Base-by-base conservation (phyloP, 176 grass and related monocot species). In the Echinochloa phyllopogon region DNA sequence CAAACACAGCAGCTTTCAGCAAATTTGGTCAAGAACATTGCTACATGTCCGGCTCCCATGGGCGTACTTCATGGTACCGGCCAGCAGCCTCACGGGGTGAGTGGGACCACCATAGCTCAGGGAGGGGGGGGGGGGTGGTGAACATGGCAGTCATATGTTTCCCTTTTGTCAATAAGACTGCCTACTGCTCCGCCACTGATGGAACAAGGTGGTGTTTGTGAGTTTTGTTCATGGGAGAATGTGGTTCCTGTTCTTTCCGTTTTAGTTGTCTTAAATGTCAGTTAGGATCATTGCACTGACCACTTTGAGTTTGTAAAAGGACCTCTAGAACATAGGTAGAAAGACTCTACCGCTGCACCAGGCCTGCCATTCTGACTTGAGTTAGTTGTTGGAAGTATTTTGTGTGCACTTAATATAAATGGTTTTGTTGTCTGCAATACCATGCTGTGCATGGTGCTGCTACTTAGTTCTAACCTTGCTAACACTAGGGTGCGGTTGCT, bases 201-300 rank as follows among this genome's bases (percentile, higher is more conserved):
- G 36, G 5, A 76, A 23, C n/a, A 52, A 69, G 6, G 17, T 1
- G 16, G 23, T 85, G 51, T 29, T 43, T 52, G 9, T 82, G 24
- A 65, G 25, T 40, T 41, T 69, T 62, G n/a, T 77, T 29, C 51
- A 25, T 70, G 33, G 53, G 6, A 11, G 36, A 47, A 1, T 10
- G 58, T 61, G 11, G 9, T 77, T 55, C 24, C 48, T 25, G 4
- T 39, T 47, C 25, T 72, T 61, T 59, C 40, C 37, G 43, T 11
- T 68, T 50, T 36, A 79, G 18, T 53, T 71, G 71, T 52, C 55
- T 50, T 56, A 80, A 65, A 79, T 79, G n/a, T 57, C 44, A 55
- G 49, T 57, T 78, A 65, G 80, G 52, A n/a, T 39, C 29, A 33
- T 43, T 11, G 41, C 16, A 59, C 64, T 79, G 55, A 72, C 20